Base-by-base conservation (phyloP, 768 basidiomycete species). In the Mycena sanguinolenta region DNA sequence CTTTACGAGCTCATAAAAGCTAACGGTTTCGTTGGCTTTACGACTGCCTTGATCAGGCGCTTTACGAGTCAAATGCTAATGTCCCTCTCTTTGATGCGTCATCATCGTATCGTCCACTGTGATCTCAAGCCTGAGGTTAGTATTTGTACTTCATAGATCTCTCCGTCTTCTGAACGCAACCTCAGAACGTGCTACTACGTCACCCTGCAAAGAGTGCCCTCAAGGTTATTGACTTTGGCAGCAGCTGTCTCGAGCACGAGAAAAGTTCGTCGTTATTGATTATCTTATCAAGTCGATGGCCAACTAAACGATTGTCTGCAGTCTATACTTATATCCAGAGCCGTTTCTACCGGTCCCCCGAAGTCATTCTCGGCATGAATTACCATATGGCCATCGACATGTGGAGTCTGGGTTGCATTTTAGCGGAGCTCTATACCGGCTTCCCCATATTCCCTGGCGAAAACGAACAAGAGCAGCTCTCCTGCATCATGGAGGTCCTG, bases 291-390 rank as follows among this genome's bases (percentile, higher is more conserved):
- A 53, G 50, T 68, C 53, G 50, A 28, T 58, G 6, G 32, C 32
- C 10, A 34, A 12, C 59, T 72, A 34, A n/a, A 71, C 49, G 21
- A 10, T 17, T 68, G 58, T 38, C 67, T 54, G 5, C 71, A 99
- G 98, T 99, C 72, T 99, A 99, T 80, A 99, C 98, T 1, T 99
- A 99, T 78, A 99, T 99, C 73, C 98, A 99, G 81, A 97, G 96
- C 83, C 95, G 98, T 49, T 99, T 99, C 85, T 99, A 99, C 83
- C 95, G 98, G n/a, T 98, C 96, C 23, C 98, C 98, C 4, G 98
- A 99, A 82, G 97, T 99, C 75, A 99, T 99, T 65, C 89, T 99
- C 44, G 98, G 98, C 62, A 95, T 97, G 93, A 98, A 96, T 79
- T 99, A 99, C 80, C 95, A 97, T 78, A 99, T 98, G 96, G 96